Percentiles rank a stretch among this genome's conserved stretches.
Conservation (phyloP, 2,329 filamentous ascomycete species). For the Ilyonectria robusta region DNA sequence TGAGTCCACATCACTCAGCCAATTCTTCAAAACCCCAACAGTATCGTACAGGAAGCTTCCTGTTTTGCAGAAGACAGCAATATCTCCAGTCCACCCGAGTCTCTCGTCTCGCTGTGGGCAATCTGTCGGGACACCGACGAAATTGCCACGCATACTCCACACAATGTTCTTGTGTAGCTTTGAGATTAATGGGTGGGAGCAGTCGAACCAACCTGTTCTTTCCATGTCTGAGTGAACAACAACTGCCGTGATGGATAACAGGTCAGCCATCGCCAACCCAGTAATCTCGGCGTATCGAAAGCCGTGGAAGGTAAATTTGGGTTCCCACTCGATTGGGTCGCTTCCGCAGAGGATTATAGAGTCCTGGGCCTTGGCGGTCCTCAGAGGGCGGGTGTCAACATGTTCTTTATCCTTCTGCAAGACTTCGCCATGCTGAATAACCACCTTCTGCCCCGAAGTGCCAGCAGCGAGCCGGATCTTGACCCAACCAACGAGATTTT, state of each 20-base stretch:
- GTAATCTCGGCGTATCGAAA: constrained; percentile 66
- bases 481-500: constrained; percentile 69
- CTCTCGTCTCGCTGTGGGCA: constrained; percentile 70
- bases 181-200: constrained; percentile 67
- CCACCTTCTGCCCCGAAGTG: not conserved
- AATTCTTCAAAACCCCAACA: constrained; percentile 60
- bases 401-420: constrained; percentile 61
- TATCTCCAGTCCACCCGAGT: constrained; percentile 68
- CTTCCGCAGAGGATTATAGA: constrained; percentile 25
- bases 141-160: constrained; percentile 73
- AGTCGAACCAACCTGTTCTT: constrained; percentile 65
- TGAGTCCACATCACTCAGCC: constrained; percentile 38
- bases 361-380: constrained; percentile 35
- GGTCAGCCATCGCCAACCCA: constrained; percentile 6
- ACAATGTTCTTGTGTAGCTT: constrained; percentile 67
- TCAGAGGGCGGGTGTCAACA: constrained; percentile 49
- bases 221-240: constrained; percentile 68
- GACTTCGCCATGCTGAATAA: constrained; percentile 68
- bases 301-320: constrained; percentile 68
- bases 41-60: constrained; percentile 69
- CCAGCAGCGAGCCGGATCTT: constrained; percentile 32
- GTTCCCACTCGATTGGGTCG: constrained; percentile 47
- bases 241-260: constrained; percentile 46
- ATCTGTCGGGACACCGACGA: constrained; percentile 70
- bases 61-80: constrained; percentile 64